Conservation (phyloP, 2,329 filamentous ascomycete genomes). For the Chrysosphaeria jannelii region DNA sequence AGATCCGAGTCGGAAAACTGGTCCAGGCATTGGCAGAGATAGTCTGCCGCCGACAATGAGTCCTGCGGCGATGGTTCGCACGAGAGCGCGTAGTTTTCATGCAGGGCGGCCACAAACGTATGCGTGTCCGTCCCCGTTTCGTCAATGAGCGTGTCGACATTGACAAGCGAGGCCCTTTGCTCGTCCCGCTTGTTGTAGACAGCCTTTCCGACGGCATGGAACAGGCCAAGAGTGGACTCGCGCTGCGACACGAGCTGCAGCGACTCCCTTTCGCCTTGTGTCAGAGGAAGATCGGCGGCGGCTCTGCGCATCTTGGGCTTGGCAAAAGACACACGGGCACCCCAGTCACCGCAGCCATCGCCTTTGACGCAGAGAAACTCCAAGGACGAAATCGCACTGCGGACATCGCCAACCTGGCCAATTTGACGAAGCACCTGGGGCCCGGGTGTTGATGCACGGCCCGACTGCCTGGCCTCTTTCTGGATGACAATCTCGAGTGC, state of each 20-base stretch:
- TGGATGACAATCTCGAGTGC: conserved; percentile 55
- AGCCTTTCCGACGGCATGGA: conserved; percentile 85
- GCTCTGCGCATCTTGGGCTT: conserved; percentile 38
- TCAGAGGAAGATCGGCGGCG: conserved; percentile 27
- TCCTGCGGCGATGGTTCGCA: conserved; percentile 27
- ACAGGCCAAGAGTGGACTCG: conserved; percentile 74
- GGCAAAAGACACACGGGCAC: conserved; percentile 38
- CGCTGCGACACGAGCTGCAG: conserved; percentile 58
- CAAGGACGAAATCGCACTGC: conserved; percentile 71
- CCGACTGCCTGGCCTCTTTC: conserved; percentile 60
- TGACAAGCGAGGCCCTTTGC: conserved; percentile 31
- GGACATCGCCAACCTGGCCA: conserved; percentile 68
- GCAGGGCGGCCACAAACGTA: conserved; percentile 6
- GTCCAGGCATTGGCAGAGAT: conserved; percentile 61
- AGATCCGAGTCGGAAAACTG: conserved; percentile 69
- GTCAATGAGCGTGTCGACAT: conserved; percentile 52
- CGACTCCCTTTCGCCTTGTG: conserved; percentile 48
- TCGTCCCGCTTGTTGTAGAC: conserved; percentile 81
- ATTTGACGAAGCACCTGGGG: conserved; percentile 49
- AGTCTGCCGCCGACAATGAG: conserved; percentile 35
- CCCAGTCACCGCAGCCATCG: conserved; percentile 44
- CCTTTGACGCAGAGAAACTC: conserved; percentile 77
- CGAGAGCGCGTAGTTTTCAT: conserved; percentile 69
- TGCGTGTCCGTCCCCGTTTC: conserved; percentile 79
- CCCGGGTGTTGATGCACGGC: conserved; percentile 44